phyloP scores from a whole-genome alignment of 176 grass and related monocot species.

The Avena atlantica region DNA sequence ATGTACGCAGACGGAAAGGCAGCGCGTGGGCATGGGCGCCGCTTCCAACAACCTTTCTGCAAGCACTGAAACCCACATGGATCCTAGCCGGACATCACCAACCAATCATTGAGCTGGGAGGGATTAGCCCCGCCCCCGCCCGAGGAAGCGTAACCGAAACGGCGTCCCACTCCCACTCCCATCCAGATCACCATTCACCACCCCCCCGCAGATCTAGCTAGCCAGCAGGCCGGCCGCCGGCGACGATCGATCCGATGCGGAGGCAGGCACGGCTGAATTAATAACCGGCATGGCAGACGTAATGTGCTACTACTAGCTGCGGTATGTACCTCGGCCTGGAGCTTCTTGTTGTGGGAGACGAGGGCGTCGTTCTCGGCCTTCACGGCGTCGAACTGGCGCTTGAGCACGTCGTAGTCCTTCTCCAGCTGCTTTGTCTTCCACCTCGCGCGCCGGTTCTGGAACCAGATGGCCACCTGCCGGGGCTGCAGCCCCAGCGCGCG shows the following conservation, averaged over 20 bases:
- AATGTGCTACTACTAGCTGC: too few species aligned
- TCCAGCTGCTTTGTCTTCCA: constrained; percentile 97
- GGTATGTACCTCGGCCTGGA: constrained; percentile 72
- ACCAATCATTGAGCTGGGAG: constrained; percentile 61
- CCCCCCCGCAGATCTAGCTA: constrained; percentile 36
- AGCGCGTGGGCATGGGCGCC: constrained; percentile 26
- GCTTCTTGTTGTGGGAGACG: constrained; percentile 87
- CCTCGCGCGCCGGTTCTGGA: constrained; percentile 85
- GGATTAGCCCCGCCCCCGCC: neutral
- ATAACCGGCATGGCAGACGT: neutral
- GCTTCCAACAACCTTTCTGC: constrained; percentile 54
- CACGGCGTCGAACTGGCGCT: constrained; percentile 77
- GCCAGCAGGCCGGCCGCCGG: neutral
- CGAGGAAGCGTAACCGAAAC: neutral
- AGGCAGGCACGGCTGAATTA: neutral
- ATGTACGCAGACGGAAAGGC: constrained; percentile 36
- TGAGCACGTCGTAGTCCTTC: constrained; percentile 90
- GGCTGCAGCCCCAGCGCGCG: constrained; percentile 77
- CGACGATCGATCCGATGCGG: neutral
- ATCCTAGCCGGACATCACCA: constrained; percentile 47
- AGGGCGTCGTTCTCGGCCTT: constrained; percentile 82
- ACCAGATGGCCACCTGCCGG: constrained; percentile 94
- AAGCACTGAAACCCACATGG: constrained; percentile 60
- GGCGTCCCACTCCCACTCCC: neutral
- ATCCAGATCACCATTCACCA: constrained; percentile 13